A percentile compares a stretch with the other conserved stretches of the same genome.
Evolutionary conservation across 179 eudicot genomes (phyloP).

Genomic region (Nepenthes alata): DNA sequence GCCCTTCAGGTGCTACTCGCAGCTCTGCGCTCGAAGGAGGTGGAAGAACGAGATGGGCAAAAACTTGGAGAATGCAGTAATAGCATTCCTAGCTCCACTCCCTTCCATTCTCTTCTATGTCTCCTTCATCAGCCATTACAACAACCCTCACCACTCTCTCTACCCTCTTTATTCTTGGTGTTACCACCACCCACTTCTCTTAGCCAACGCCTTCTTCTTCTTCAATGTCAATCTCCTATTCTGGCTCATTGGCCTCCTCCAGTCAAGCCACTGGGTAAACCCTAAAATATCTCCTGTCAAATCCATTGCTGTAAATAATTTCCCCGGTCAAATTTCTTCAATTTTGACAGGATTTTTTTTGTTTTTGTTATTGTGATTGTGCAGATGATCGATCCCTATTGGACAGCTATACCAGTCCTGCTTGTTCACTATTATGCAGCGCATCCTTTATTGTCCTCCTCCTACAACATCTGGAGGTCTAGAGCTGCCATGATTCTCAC

Average conservation of each 20-base stretch:
- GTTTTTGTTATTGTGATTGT: not conserved
- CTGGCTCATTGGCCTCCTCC: conserved; percentile 66
- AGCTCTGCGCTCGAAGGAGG: no score
- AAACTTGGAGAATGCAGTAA: conserved; percentile 38
- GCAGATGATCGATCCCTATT: conserved; percentile 90
- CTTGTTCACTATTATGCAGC: conserved; percentile 51
- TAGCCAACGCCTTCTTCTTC: conserved; percentile 64
- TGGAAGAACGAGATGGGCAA: not conserved
- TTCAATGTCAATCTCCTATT: conserved; percentile 64
- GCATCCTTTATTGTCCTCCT: conserved; percentile 39
- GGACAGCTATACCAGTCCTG: conserved; percentile 82
- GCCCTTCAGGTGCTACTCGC: no score
- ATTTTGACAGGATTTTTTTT: not conserved
- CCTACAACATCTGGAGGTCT: conserved; percentile 47
- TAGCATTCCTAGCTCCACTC: conserved; percentile 55
- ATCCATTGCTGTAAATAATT: not conserved
- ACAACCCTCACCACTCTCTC: conserved; percentile 8
- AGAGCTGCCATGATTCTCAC: conserved; percentile 48
- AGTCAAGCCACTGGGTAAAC: conserved; percentile 77
- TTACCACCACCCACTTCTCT: conserved; percentile 55
- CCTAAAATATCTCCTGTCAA: not conserved
- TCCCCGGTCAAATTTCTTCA: not conserved
- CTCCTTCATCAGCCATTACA: conserved; percentile 37
- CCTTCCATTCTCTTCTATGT: conserved; percentile 67
- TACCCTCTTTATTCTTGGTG: conserved; percentile 60